Conservation (phyloP, 2,329 filamentous ascomycete species). For the Pestalotiopsis sp. region DNA sequence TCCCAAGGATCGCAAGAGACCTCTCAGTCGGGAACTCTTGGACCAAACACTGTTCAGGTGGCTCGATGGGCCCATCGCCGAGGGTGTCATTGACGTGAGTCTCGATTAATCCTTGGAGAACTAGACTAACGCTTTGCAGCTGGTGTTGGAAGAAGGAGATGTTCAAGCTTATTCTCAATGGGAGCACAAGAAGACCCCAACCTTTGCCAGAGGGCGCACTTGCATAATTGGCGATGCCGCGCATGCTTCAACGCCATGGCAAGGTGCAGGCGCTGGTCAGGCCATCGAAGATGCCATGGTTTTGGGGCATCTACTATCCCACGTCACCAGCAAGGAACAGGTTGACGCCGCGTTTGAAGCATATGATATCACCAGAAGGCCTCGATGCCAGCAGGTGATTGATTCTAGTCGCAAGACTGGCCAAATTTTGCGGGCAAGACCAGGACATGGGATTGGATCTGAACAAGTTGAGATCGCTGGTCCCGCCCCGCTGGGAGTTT, state of each 20-base stretch:
- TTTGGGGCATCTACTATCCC: conserved; percentile 12
- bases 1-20: not conserved
- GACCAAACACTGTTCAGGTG: not conserved
- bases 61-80: not conserved
- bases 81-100: not conserved
- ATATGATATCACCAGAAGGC: conserved; percentile 11
- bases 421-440: conserved; percentile 18
- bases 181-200: conserved; percentile 19
- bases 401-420: conserved; percentile 15
- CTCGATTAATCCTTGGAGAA: conserved; percentile 12
- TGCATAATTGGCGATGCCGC: conserved; percentile 19
- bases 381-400: conserved; percentile 16
- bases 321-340: conserved; percentile 1
- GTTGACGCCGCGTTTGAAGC: conserved; percentile 16
- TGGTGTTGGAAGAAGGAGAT: conserved; percentile 17
- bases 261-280: conserved; percentile 19
- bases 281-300: conserved; percentile 20
- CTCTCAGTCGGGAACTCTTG: not conserved
- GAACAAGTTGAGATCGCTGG: not conserved
- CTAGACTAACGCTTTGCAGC: conserved; percentile 14
- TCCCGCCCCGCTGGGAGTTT: not conserved
- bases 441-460: conserved; percentile 14
- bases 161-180: conserved; percentile 18
- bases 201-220: conserved; percentile 11
- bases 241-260: conserved; percentile 19